Base-by-base conservation (phyloP, 2,329 filamentous ascomycete genomes). In the Cercospora zeina region DNA sequence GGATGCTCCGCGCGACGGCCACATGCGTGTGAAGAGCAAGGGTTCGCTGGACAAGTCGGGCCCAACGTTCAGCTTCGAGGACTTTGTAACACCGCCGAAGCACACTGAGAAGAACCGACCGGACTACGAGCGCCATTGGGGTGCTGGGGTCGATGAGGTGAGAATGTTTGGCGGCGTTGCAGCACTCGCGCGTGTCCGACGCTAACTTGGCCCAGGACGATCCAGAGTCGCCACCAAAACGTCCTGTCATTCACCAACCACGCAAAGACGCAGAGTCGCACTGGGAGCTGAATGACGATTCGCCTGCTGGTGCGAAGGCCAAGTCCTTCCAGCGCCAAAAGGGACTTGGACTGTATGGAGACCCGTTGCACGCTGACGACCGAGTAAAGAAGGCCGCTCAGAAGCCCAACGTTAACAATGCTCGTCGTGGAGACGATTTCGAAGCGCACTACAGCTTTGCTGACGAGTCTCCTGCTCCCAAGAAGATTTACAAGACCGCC, bases 31-130 rank as follows among this genome's bases (percentile, higher is more conserved):
- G 65, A 39, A 71, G 70, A 64, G 73, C 72, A 34, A 69, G 68
- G 31, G 14, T 47, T 31, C 56, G n/a, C 50, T 73, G 73, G 61
- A 69, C 71, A 72, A 81, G 19, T 75, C 82, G 58, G 80, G 82
- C 62, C 87, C 87, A 66, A 88, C 90, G 65, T 97, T 93, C 92
- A 86, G 87, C 54, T 97, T 97, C 76, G 86, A 91, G 64, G 92
- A 96, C 77, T 96, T 96, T 70, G 80, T 81, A 14, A 96, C 93
- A 0, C 93, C 93, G 0, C 84, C 88, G 67, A 96, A 96, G 81
- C 80, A 85, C 53, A 81, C 83, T 4, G 78, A 82, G 50, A 89
- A 88, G 75, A 75, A 83, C 58, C 83, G 87, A 63, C 79, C 83
- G 39, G 85, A 91, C 72, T 87, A 95, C 64, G 83, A 87, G 63